phyloP scores from a whole-genome alignment of 768 basidiomycete genomes.

The Roridomyces roridus region DNA sequence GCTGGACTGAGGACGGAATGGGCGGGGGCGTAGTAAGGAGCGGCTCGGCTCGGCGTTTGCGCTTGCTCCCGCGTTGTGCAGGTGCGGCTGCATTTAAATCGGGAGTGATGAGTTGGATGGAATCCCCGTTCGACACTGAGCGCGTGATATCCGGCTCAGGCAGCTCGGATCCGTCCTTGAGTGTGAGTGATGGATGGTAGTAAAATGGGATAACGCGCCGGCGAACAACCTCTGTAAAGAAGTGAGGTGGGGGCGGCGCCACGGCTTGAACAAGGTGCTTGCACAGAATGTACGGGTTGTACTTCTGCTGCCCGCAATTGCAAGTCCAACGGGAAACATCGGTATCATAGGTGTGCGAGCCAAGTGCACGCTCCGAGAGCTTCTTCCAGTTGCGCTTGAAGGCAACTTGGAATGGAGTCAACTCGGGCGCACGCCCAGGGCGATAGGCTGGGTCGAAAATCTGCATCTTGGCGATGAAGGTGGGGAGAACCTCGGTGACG shows the following conservation, averaged over 20 bases:
- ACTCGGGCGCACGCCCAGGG: constrained; percentile 28
- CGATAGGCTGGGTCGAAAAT: constrained; percentile 23
- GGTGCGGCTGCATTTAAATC: neutral
- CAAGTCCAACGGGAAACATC: constrained; percentile 32
- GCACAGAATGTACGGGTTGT: constrained; percentile 34
- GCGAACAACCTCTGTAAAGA: constrained; percentile 27
- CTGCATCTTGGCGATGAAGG: constrained; percentile 22
- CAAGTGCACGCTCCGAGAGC: constrained; percentile 5
- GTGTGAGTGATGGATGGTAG: constrained; percentile 19
- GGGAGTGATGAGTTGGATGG: neutral
- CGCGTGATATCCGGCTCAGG: neutral
- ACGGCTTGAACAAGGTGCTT: constrained; percentile 40
- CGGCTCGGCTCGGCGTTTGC: too few species aligned
- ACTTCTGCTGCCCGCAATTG: constrained; percentile 38
- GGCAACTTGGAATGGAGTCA: constrained; percentile 30
- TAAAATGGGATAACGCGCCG: constrained; percentile 31
- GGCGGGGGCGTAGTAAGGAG: neutral
- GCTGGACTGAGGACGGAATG: neutral
- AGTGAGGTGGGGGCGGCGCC: constrained; percentile 15
- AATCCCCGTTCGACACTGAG: neutral
- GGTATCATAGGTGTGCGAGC: constrained; percentile 23
- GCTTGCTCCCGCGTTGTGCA: neutral
- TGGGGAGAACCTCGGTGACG: constrained; percentile 30
- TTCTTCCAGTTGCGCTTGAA: constrained; percentile 34
- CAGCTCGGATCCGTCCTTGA: neutral